phyloP scores from a whole-genome alignment of 169 alveolate genomes.

The Amoebophrya sp. region DNA sequence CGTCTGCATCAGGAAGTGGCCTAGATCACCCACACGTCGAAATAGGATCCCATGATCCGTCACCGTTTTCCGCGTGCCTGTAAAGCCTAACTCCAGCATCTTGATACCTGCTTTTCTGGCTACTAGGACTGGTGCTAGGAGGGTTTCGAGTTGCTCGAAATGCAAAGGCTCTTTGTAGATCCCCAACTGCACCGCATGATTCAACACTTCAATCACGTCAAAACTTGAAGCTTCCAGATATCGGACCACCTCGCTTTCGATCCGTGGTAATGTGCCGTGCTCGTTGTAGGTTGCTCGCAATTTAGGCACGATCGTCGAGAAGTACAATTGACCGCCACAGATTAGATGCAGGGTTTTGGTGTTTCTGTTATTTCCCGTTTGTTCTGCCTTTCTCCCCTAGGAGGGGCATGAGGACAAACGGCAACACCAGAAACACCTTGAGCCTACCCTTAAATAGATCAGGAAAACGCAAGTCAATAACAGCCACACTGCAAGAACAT shows the following conservation, averaged over 20 bases:
- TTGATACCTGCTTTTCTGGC: neutral
- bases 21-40: neutral
- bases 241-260: neutral
- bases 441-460: too few relatives aligned
- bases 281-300: neutral
- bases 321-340: neutral
- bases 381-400: too few relatives aligned
- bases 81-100: neutral
- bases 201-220: neutral
- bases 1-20: neutral
- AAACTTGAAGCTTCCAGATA: neutral
- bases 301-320: neutral
- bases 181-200: neutral
- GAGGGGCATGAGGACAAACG: too few relatives aligned
- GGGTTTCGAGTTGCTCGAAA: neutral
- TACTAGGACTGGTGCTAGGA: neutral
- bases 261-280: neutral
- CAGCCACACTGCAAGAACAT: neutral
- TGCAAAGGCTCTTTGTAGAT: neutral
- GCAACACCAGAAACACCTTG: too few relatives aligned
- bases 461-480: neutral
- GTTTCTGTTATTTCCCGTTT: too few relatives aligned
- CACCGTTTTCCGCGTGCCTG: neutral
- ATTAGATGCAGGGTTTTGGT: too few relatives aligned
- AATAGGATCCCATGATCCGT: neutral